Percentiles rank a stretch among this genome's conserved stretches.
phyloP scores from a whole-genome alignment of 164 flowering plant species.

The Echeveria elegans region DNA sequence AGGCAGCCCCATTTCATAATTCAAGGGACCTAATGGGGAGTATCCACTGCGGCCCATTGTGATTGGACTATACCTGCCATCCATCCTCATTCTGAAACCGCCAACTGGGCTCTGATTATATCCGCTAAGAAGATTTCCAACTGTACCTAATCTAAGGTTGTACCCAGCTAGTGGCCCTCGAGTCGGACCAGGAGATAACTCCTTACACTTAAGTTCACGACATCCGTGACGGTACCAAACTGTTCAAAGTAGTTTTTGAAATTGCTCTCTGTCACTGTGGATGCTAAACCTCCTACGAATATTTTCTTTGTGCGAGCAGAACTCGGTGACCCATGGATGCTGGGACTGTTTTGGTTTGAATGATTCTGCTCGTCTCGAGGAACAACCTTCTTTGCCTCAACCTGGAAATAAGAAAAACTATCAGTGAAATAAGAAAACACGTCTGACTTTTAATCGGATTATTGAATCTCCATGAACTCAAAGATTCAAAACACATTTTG shows the following conservation, averaged over 20 bases:
- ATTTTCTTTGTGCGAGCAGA: conserved; percentile 8
- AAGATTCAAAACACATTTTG: neutral
- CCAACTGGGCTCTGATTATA: conserved; percentile 28
- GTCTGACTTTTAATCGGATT: no score
- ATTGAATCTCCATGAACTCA: no score
- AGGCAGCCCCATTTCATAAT: conserved; percentile 35
- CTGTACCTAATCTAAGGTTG: conserved; percentile 4
- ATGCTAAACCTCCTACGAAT: conserved; percentile 11
- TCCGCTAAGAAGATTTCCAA: conserved; percentile 9
- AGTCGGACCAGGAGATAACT: conserved; percentile 41
- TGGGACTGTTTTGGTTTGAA: conserved; percentile 6
- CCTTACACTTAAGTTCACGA: conserved; percentile 16
- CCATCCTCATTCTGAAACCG: conserved; percentile 36
- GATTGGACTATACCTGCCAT: conserved; percentile 39
- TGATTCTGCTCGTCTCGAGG: conserved; percentile 6
- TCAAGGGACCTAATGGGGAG: conserved; percentile 29
- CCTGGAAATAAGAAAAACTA: neutral
- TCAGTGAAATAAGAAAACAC: neutral
- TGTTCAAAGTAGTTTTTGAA: conserved; percentile 9
- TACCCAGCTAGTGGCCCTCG: conserved; percentile 31
- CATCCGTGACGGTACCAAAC: conserved; percentile 9
- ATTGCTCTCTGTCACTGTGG: conserved; percentile 8
- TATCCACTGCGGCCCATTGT: conserved; percentile 35
- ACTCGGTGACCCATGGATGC: conserved; percentile 10
- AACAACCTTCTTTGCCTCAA: conserved; percentile 11